Evolutionary conservation across 257 asterid genomes (phyloP), one percentile per base, ranked within the genome.

Genomic region (Nemophila menziesii): DNA sequence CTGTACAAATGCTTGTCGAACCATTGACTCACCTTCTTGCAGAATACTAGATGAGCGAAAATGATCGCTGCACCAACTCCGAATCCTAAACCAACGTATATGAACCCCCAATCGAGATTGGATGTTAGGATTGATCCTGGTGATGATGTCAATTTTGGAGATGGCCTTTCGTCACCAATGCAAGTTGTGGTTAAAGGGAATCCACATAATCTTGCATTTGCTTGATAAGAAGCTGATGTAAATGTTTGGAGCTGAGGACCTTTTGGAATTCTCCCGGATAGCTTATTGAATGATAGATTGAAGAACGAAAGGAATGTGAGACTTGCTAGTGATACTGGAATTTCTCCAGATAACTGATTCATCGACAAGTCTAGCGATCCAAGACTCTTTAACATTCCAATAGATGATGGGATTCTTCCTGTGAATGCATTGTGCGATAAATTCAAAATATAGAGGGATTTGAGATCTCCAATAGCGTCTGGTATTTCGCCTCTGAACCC

Each of bases 41-140:
- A 62, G 65, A 77, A 64, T 10, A 46, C 61, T 14, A 76, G 68
- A 19, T 80, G 77, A 19, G 78, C 78, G 20, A 83, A 27, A 12
- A 75, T 37, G 16, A 71, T 20, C 46, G 80, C 74, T 41, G 71
- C 74, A 40, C 89, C 94, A 5, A 71, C 59, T 12, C 77, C 67
- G 24, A 58, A 65, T 44, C 86, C 93, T 55, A 71, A 55, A 8
- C 78, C 85, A 0, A 61, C 69, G 22, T 69, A 39, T 56, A 73
- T 73, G 46, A 70, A 71, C 49, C 60, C 65, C 93, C 87, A 80
- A 33, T 73, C 60, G 41, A 64, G 42, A 14, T 20, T 41, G 16
- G 19, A n/a, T 0, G 19, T 13, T 8, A 33, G 8, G 29, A 3
- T 34, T 13, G 33, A 33, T 15, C 27, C 15, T 22, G 46, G 23